Conservation (phyloP, 83 land plant genomes). For the Diphasiastrum complanatum region DNA sequence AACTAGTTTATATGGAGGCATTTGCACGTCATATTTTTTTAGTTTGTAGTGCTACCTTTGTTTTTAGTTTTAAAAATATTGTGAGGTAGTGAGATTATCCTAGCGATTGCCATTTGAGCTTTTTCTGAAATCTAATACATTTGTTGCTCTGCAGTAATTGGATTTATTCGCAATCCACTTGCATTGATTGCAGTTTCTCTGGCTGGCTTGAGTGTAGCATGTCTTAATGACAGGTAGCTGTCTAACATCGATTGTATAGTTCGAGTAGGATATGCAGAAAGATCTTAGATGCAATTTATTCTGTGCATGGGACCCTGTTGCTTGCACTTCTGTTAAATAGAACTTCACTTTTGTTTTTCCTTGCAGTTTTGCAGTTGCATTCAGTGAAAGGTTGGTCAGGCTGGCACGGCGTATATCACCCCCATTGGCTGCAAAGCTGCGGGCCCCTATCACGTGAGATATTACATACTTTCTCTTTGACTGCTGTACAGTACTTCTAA, state of each 20-base stretch:
- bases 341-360: not conserved
- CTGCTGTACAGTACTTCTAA: too few relatives aligned
- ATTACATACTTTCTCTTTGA: not conserved
- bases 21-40: too few relatives aligned
- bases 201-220: not conserved
- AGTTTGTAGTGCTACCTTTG: too few relatives aligned
- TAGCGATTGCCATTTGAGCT: not conserved
- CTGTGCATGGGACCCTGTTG: not conserved
- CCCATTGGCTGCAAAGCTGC: conserved; percentile 11
- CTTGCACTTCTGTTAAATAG: not conserved
- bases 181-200: conserved; percentile 3
- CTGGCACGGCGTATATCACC: conserved; percentile 1
- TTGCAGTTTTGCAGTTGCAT: conserved; percentile 6
- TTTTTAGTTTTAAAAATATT: too few relatives aligned
- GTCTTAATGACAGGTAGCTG: conserved; percentile 10
- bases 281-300: not conserved
- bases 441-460: conserved; percentile 1
- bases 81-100: too few relatives aligned
- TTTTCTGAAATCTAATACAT: not conserved
- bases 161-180: conserved; percentile 11
- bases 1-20: too few relatives aligned
- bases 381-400: not conserved
- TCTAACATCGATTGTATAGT: not conserved
- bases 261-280: not conserved
- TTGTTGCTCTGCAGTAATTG: conserved; percentile 1